phyloP scores from a whole-genome alignment of 148 eudicot genomes.

The Vaccinium macrocarpon region DNA sequence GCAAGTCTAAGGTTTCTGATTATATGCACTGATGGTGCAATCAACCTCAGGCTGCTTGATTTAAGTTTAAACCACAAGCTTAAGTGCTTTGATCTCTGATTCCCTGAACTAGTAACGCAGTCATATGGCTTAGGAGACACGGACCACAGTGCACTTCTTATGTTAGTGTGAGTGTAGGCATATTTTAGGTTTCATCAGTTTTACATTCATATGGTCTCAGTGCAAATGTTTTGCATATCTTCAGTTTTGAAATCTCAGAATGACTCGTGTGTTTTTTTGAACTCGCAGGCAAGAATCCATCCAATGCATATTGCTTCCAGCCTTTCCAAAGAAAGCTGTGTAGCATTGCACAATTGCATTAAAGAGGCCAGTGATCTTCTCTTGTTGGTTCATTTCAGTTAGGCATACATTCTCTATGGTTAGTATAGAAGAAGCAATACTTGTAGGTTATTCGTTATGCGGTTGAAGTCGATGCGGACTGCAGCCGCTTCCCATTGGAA shows the following conservation, averaged over 20 bases:
- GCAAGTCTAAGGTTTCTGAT: not conserved
- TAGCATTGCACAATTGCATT: slow-evolving; percentile 64
- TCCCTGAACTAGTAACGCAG: not conserved
- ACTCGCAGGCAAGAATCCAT: slow-evolving; percentile 79
- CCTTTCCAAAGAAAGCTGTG: slow-evolving; percentile 64
- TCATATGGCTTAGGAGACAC: not conserved
- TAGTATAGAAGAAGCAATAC: slow-evolving; percentile 39
- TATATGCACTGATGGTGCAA: not conserved
- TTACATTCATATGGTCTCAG: not conserved
- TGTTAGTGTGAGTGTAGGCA: not conserved
- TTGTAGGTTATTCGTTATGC: slow-evolving; percentile 77
- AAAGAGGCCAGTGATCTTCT: slow-evolving; percentile 53
- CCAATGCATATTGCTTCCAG: slow-evolving; percentile 63
- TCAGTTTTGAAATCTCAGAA: not conserved
- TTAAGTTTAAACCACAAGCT: not conserved
- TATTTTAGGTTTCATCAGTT: not conserved
- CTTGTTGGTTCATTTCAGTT: slow-evolving; percentile 8
- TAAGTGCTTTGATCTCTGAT: not conserved
- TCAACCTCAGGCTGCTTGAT: not conserved
- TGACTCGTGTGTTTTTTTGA: not conserved
- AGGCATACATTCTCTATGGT: slow-evolving; percentile 22
- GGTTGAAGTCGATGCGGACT: slow-evolving; percentile 83
- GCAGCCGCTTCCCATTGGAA: slow-evolving; percentile 65
- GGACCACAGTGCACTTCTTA: not conserved
- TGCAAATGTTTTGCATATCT: not conserved